These are phyloP conservation scores for Ceratocystis colombiana DNA, from an alignment of 2,329 filamentous ascomycete species.

Conservation along the genomic window DNA sequence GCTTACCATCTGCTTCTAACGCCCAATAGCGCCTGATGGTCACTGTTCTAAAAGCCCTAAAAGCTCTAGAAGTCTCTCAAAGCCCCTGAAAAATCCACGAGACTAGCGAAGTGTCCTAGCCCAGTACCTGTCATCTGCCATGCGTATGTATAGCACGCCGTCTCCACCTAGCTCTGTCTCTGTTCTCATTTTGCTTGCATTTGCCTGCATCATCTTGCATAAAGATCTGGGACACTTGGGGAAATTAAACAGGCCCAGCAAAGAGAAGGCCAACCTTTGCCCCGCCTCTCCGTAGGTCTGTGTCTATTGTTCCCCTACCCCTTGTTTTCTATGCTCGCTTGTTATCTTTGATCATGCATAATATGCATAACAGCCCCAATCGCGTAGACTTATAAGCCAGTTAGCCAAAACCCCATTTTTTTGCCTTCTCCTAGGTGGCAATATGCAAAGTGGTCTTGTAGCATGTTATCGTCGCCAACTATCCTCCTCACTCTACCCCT, in stretches of 20 bases:
- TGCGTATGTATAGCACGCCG: neutral
- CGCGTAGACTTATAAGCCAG: too few species aligned
- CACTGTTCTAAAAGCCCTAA: neutral
- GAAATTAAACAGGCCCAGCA: conserved; percentile 7
- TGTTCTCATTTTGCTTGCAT: neutral
- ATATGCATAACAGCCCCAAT: neutral
- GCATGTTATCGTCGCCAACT: neutral
- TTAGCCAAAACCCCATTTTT: neutral
- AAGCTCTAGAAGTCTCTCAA: neutral
- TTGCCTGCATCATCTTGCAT: neutral
- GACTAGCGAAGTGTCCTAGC: neutral
- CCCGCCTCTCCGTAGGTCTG: neutral
- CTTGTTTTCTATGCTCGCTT: neutral
- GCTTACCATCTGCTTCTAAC: neutral
- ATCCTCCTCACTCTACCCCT: neutral
- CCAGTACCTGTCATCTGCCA: too few species aligned
- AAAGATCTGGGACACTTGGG: neutral
- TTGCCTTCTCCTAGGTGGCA: neutral
- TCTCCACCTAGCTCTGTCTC: neutral
- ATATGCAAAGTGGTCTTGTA: neutral
- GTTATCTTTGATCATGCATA: conserved; percentile 6
- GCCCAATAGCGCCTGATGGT: neutral
- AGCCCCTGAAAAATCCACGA: neutral
- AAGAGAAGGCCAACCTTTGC: neutral
- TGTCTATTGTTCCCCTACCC: neutral